Evolutionary conservation across 192 early-diverging fungal species (phyloP).

Genomic region (Geranomyces michiganensis): DNA sequence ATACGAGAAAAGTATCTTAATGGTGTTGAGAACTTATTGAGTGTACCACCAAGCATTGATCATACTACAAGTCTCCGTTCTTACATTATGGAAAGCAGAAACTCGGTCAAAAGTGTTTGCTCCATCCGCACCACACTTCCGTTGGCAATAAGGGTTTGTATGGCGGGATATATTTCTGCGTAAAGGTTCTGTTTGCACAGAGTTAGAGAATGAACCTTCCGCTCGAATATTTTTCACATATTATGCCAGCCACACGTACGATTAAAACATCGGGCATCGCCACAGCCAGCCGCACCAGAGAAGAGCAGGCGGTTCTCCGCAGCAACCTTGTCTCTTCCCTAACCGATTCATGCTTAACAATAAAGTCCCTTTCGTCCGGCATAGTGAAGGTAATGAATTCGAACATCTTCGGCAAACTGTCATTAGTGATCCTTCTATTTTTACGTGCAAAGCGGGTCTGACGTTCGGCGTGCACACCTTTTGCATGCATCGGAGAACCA

Average conservation of each 20-base stretch:
- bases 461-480: constrained; percentile 28
- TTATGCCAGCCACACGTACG: not conserved
- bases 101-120: constrained; percentile 36
- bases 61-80: not conserved
- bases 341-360: constrained; percentile 9
- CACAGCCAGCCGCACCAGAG: constrained; percentile 42
- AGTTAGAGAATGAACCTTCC: not conserved
- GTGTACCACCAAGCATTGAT: not conserved
- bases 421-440: too few species aligned
- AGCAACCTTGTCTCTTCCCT: constrained; percentile 36
- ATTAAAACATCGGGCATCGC: constrained; percentile 49
- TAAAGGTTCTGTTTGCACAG: not conserved
- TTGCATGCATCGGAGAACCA: constrained; percentile 34
- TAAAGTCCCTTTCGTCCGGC: constrained; percentile 35
- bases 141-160: constrained; percentile 10
- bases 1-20: constrained; percentile 32
- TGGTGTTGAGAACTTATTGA: not conserved
- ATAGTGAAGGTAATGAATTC: constrained; percentile 34
- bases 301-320: constrained; percentile 38
- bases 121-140: constrained; percentile 13
- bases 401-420: constrained; percentile 30
- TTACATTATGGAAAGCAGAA: constrained; percentile 38
- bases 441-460: not conserved
- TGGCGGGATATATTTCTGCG: constrained; percentile 13
- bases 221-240: not conserved